Evolutionary conservation across 176 grass and related monocot species (phyloP), one percentile per base, ranked within the genome.

Genomic region (Aegilops longissima): DNA sequence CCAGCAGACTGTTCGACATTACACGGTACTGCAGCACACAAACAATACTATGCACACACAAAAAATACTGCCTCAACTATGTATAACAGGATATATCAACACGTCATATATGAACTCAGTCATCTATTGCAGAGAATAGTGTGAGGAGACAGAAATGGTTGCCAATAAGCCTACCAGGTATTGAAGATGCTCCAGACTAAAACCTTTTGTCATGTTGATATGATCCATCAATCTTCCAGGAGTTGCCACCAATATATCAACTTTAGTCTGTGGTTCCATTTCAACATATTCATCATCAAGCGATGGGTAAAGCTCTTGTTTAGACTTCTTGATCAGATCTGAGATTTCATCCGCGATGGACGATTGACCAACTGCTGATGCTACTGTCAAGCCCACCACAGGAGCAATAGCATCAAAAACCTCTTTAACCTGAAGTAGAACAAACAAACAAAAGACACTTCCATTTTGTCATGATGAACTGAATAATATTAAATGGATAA

Each of bases 161-260:
- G 72, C 13, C 8, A 29, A 66, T 40, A 62, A 76, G 14, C 69
- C 9, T 93, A 98, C 96, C 93, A 98, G 78, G 79, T 94, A 96
- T 59, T 88, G 90, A 91, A 98, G 96, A 96, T 98, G 91, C 66
- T 98, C 93, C 58, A 98, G 72, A 79, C 87, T 96, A 86, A 98
- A 98, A 92, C 93, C 96, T 40, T 96, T 93, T 44, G 96, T 96
- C 96, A 94, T 94, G 72, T 93, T 92, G 82, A 98, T 91, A 83
- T 98, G 93, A 82, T 96, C 97, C 94, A 98, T 96, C 85, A 96
- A 72, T 87, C 97, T 94, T 94, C 97, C 94, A 78, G 93, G 97
- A 73, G 97, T 96, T 62, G 94, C 94, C 42, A 98, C 90, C 82
- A 96, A 91, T 94, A 94, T 96, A 90, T 98, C 96, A 38, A 98